Base-by-base conservation (phyloP, 1,284 basidiomycete species). In the Clitocybe nebularis region DNA sequence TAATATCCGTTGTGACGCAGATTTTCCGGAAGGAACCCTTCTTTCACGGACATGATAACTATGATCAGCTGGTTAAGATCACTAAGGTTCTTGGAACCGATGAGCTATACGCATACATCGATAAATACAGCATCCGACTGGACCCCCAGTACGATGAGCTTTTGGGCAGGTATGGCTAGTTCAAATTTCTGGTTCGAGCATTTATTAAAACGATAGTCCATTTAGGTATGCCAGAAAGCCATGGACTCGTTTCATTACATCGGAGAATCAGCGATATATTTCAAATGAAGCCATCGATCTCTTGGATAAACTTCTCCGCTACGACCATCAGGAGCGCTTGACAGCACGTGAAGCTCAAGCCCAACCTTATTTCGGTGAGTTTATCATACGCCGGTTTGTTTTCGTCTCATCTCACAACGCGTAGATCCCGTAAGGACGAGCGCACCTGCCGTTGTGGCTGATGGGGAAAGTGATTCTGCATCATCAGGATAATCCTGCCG, bases 1-100 rank as follows among this genome's bases (percentile, higher is more conserved):
- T 48, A 42, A 39, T 37, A n/a, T n/a, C 37, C 36, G 29, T 34
- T 36, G 20, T 32, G 37, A 26, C 41, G 34, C 39, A 95, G 92
- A 99, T 99, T 61, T 98, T 99, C 81, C 83, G 95, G 54, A 98
- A 98, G 68, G 95, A 99, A 61, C 95, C 95, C 9, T 96, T 99
- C 74, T 99, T 99, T 81, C 95, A 99, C 60, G 95, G 95, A 9
- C 94, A 97, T 62, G 94, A 98, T 68, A 99, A 99, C 66, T 96
- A 95, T 61, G 96, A 99, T 68, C 95, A 99, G 62, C 73, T 99
- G 37, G 95, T 98, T 58, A 98, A 97, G 72, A 99, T 99, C 52
- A 86, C 93, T 45, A 97, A 97, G 68, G 94, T 99, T 36, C 77
- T 99, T 40, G 95, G 95, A 14, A 98, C 95, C 4, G 95, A 98